Conservation (phyloP, 805 yeast genomes). For the Saturnispora besseyi region DNA sequence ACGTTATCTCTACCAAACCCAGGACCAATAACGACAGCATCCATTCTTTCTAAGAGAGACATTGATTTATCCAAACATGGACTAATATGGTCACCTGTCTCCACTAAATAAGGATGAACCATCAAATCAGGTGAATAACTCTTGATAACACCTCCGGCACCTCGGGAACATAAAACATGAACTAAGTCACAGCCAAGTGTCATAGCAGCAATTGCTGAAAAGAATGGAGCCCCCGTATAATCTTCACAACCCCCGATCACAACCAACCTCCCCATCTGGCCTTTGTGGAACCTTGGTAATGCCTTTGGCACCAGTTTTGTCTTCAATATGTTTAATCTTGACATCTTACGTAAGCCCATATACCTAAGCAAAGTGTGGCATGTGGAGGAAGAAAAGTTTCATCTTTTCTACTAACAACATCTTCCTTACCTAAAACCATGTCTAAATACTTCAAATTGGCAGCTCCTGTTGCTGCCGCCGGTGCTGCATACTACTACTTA, state of each 20-base stretch:
- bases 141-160: conserved; percentile 76
- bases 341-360: conserved; percentile 3
- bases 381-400: neutral
- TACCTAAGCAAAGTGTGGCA: neutral
- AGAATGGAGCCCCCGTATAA: conserved; percentile 95
- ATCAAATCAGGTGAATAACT: conserved; percentile 85
- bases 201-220: conserved; percentile 79
- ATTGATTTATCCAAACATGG: conserved; percentile 44
- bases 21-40: conserved; percentile 84
- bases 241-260: conserved; percentile 94
- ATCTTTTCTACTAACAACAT: neutral
- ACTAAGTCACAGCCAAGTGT: conserved; percentile 81
- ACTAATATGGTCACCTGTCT: conserved; percentile 24
- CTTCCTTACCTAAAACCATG: conserved; percentile 1
- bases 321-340: conserved; percentile 28
- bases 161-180: conserved; percentile 77
- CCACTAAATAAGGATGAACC: conserved; percentile 87
- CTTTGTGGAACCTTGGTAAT: conserved; percentile 65
- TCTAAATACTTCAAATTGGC: conserved; percentile 12
- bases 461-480: conserved; percentile 31
- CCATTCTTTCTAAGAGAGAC: conserved; percentile 53
- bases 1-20: conserved; percentile 80
- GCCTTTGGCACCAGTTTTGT: conserved; percentile 67
- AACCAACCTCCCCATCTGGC: conserved; percentile 80
- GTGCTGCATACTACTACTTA: conserved; percentile 31